phyloP scores from a whole-genome alignment of 257 asterid genomes.

The Nicotiana sylvestris region DNA sequence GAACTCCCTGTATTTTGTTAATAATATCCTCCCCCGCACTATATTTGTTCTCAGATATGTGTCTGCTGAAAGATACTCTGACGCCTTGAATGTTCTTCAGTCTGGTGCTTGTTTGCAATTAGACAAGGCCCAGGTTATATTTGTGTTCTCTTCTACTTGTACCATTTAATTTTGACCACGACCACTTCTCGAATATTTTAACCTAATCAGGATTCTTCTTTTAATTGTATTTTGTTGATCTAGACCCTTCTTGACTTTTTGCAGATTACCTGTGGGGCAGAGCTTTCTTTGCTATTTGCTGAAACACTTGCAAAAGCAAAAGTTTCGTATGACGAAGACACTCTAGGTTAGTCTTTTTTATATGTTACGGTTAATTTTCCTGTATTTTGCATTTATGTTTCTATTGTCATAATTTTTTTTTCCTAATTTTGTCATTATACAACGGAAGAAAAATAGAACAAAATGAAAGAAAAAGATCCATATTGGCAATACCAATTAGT shows the following conservation, averaged over 20 bases:
- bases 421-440: not conserved
- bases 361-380: not conserved
- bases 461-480: not conserved
- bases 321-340: slow-evolving; percentile 54
- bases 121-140: slow-evolving; percentile 72
- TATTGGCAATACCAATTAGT: not conserved
- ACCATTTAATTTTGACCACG: not conserved
- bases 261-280: slow-evolving; percentile 92
- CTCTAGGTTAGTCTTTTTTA: slow-evolving; percentile 56
- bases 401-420: not conserved
- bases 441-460: not conserved
- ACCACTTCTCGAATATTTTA: too few relatives aligned
- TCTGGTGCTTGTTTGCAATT: slow-evolving; percentile 90
- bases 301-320: slow-evolving; percentile 85
- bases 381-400: not conserved
- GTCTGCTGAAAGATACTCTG: slow-evolving; percentile 53
- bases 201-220: not conserved
- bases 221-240: not conserved
- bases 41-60: slow-evolving; percentile 45
- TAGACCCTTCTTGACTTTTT: slow-evolving; percentile 4
- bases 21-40: not conserved
- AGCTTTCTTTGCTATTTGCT: slow-evolving; percentile 80
- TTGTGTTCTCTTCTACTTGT: not conserved
- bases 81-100: slow-evolving; percentile 77
- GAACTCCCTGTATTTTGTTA: too few relatives aligned